Evolutionary conservation across 2,329 filamentous ascomycete species (phyloP).

Genomic region (Alternaria arbusti): DNA sequence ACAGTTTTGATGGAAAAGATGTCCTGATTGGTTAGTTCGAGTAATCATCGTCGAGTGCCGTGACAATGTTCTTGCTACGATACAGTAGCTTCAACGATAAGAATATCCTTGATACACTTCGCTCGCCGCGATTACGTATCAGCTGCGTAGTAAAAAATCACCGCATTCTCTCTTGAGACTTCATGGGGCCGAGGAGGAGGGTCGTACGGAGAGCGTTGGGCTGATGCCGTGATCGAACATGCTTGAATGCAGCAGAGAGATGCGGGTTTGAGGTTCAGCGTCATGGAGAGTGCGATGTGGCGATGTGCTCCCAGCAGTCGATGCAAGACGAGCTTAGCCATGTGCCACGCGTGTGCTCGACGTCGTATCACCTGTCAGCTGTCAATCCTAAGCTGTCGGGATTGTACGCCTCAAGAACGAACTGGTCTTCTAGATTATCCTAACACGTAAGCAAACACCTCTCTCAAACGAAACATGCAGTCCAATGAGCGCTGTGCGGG

Average conservation of each 20-base stretch:
- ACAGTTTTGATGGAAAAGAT: not conserved
- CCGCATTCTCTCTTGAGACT: not conserved
- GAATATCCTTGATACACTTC: not conserved
- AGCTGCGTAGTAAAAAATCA: not conserved
- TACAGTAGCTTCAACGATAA: not conserved
- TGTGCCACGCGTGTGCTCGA: not conserved
- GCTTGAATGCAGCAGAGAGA: not conserved
- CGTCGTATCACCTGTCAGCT: not conserved
- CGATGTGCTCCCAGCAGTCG: not conserved
- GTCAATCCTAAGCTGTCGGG: not conserved
- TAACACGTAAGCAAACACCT: constrained; percentile 10
- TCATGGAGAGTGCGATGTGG: not conserved
- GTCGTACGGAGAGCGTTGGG: not conserved
- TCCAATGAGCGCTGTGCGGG: not conserved
- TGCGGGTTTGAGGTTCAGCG: not conserved
- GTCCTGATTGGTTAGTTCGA: not conserved
- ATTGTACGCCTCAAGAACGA: not conserved
- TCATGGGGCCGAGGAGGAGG: not conserved
- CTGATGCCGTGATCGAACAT: not conserved
- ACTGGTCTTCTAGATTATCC: not conserved
- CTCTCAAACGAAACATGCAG: not conserved
- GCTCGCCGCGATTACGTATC: not conserved
- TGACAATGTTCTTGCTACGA: not conserved
- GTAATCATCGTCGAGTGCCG: not conserved
- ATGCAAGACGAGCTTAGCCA: not conserved